These are phyloP conservation scores for Candida taoyuanica DNA, from an alignment of 805 yeast genomes.

Conservation along the genomic window DNA sequence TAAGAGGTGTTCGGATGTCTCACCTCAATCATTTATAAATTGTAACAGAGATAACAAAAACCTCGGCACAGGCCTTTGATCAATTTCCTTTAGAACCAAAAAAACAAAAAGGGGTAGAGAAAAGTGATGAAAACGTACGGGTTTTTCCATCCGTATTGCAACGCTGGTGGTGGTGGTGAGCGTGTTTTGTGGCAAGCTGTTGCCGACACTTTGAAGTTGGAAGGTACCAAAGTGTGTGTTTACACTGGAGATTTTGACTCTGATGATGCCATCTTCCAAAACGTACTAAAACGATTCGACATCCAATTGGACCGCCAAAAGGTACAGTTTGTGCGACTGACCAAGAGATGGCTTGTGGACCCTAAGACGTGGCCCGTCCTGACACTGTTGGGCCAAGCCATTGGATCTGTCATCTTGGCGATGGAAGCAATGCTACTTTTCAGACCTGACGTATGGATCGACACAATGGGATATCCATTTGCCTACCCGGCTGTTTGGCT, in stretches of 20 bases:
- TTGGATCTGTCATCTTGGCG: constrained; percentile 69
- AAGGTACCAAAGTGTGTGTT: constrained; percentile 53
- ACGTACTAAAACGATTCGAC: constrained; percentile 53
- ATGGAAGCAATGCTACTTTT: constrained; percentile 64
- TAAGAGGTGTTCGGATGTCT: no score
- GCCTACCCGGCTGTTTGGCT: constrained; percentile 61
- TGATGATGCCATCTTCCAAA: constrained; percentile 45
- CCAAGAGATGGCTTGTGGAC: constrained; percentile 57
- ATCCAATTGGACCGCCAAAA: constrained; percentile 47
- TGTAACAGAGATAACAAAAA: no score
- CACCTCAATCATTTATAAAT: no score
- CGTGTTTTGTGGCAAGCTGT: constrained; percentile 95
- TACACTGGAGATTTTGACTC: constrained; percentile 66
- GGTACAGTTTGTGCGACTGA: constrained; percentile 58
- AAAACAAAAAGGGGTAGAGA: no score
- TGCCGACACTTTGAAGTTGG: constrained; percentile 53
- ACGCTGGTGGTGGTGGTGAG: constrained; percentile 98
- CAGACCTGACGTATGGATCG: constrained; percentile 85
- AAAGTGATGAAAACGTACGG: constrained; percentile 49
- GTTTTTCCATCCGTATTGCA: constrained; percentile 92
- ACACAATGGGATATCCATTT: constrained; percentile 93
- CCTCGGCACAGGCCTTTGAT: neutral
- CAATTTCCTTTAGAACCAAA: no score
- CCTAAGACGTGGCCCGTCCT: constrained; percentile 69
- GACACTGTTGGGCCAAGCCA: constrained; percentile 82